Conservation (phyloP, 208 protist genomes). For the Histomonas meleagridis region DNA sequence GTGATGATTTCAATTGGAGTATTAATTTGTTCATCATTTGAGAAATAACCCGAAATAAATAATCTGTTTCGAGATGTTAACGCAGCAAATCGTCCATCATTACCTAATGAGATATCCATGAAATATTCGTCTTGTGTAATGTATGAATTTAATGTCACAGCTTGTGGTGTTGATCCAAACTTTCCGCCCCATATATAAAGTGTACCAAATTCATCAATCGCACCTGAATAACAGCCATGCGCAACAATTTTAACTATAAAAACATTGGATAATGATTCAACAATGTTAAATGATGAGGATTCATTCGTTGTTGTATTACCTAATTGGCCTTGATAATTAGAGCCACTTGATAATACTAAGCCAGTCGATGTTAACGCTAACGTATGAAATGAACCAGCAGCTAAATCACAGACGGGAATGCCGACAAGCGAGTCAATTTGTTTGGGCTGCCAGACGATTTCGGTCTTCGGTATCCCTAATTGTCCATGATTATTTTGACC, state of each 20-base stretch:
- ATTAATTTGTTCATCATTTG: background rate
- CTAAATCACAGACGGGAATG: background rate
- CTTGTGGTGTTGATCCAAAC: background rate
- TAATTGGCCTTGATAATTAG: background rate
- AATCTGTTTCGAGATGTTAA: background rate
- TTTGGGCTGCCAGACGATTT: background rate
- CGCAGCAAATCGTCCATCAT: background rate
- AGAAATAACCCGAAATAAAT: background rate
- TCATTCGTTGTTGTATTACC: background rate
- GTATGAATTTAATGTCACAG: background rate
- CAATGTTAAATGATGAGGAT: background rate
- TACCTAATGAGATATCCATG: background rate
- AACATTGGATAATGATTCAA: background rate
- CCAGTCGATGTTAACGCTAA: background rate
- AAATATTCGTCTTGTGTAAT: background rate
- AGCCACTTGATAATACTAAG: background rate
- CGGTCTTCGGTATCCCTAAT: background rate
- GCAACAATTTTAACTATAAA: background rate
- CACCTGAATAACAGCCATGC: background rate
- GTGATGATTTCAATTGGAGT: background rate
- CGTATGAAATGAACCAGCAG: background rate
- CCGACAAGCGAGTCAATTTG: background rate
- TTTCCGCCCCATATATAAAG: background rate
- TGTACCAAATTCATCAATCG: conserved; percentile 14
- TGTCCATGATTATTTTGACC: conserved; percentile 15